Percentiles rank a stretch among this genome's conserved stretches.
These are phyloP conservation scores for Canna indica DNA, from an alignment of 176 grass and related monocot genomes.

Conservation along the genomic window DNA sequence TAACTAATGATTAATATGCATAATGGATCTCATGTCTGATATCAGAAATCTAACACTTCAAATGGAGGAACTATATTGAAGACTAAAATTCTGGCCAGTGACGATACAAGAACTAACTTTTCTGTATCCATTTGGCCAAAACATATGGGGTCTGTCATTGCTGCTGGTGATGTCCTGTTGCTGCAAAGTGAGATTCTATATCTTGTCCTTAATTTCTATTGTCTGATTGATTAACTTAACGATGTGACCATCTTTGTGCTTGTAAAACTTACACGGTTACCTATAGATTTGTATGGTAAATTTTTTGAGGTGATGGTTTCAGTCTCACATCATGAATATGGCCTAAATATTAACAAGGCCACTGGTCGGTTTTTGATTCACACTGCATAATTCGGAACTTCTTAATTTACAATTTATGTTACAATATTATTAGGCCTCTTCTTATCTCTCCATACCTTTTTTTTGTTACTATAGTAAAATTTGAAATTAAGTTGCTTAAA, in stretches of 20 bases:
- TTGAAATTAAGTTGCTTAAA: no score
- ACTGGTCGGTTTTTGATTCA: neutral
- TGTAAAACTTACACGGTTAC: neutral
- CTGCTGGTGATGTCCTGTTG: constrained; percentile 37
- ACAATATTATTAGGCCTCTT: neutral
- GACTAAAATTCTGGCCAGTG: constrained; percentile 32
- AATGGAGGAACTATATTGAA: constrained; percentile 29
- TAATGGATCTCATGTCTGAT: neutral
- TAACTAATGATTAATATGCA: neutral
- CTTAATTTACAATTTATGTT: neutral
- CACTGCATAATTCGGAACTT: neutral
- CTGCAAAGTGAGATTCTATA: constrained; percentile 40
- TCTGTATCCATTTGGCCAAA: constrained; percentile 42
- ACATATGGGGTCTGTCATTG: constrained; percentile 14
- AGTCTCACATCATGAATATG: neutral
- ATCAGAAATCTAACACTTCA: constrained; percentile 31
- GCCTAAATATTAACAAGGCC: neutral
- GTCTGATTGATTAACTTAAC: neutral
- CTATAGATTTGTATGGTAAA: neutral
- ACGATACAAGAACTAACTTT: constrained; percentile 42
- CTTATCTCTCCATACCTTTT: neutral
- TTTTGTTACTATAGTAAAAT: neutral
- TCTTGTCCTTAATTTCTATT: neutral
- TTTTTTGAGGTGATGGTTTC: neutral
- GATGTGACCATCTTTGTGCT: neutral